Evolutionary conservation across 352 stramenopile species (phyloP).

Genomic region (Pythium rishiriense): DNA sequence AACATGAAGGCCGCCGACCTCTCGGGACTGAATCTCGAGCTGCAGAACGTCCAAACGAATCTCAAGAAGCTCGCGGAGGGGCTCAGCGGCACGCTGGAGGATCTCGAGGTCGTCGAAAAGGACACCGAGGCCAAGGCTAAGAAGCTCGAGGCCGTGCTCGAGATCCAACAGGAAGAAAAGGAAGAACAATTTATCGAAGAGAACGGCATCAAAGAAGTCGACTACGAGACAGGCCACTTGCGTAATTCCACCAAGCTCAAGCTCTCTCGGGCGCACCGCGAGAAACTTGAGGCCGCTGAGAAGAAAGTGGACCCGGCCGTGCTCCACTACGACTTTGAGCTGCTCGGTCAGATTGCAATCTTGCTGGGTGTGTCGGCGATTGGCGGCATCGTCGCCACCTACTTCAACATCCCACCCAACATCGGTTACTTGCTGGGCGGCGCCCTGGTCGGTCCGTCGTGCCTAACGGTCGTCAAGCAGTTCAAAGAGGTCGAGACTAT

Average conservation of each 20-base stretch:
- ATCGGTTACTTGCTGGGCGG: slow-evolving; percentile 91
- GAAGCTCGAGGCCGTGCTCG: slow-evolving; percentile 71
- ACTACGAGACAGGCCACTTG: slow-evolving; percentile 83
- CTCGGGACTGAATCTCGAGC: slow-evolving; percentile 40
- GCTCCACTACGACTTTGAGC: slow-evolving; percentile 85
- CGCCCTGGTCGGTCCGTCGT: slow-evolving; percentile 89
- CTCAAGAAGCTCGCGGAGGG: slow-evolving; percentile 67
- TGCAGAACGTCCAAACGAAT: slow-evolving; percentile 53
- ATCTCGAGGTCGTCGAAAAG: slow-evolving; percentile 83
- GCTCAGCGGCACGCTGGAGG: slow-evolving; percentile 71
- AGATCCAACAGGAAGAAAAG: slow-evolving; percentile 76
- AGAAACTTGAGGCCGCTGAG: slow-evolving; percentile 78
- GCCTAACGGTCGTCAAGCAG: slow-evolving; percentile 79
- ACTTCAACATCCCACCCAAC: slow-evolving; percentile 88
- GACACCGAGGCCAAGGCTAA: slow-evolving; percentile 80
- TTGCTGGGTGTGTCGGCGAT: slow-evolving; percentile 83
- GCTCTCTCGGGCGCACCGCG: slow-evolving; percentile 55
- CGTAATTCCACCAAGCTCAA: slow-evolving; percentile 73
- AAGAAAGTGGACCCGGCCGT: slow-evolving; percentile 84
- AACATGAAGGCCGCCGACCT: slow-evolving; percentile 14
- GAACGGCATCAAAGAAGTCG: slow-evolving; percentile 75
- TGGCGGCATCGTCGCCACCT: slow-evolving; percentile 87
- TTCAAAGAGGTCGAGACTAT: slow-evolving; percentile 94
- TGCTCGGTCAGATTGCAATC: slow-evolving; percentile 83
- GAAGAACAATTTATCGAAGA: slow-evolving; percentile 79